A percentile compares a stretch with the other conserved stretches of the same genome.
Evolutionary conservation across 2,329 filamentous ascomycete species (phyloP).

Genomic region (Hymenoscyphus fructigenus): DNA sequence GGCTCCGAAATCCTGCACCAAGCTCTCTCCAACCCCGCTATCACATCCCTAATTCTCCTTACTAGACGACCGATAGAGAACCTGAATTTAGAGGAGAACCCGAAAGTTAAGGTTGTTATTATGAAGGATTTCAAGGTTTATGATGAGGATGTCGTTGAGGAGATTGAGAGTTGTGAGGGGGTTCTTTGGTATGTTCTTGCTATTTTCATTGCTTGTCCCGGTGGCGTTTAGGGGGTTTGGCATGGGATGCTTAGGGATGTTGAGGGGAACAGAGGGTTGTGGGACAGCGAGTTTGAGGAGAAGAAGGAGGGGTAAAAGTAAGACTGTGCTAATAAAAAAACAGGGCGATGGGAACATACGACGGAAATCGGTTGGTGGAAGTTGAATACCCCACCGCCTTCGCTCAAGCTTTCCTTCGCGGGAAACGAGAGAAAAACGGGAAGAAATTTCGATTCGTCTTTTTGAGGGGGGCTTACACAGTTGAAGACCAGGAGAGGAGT

Average conservation of each 20-base stretch:
- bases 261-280: no score
- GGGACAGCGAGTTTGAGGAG: background rate
- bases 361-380: slow-evolving; percentile 14
- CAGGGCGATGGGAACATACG: slow-evolving; percentile 22
- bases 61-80: slow-evolving; percentile 40
- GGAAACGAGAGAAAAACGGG: slow-evolving; percentile 27
- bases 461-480: slow-evolving; percentile 40
- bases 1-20: slow-evolving; percentile 53
- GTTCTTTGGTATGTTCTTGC: slow-evolving; percentile 32
- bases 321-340: slow-evolving; percentile 33
- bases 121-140: slow-evolving; percentile 23
- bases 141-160: slow-evolving; percentile 28
- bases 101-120: slow-evolving; percentile 45
- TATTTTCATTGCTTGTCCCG: no score
- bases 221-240: no score
- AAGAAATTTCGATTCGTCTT: slow-evolving; percentile 46
- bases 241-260: no score
- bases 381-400: slow-evolving; percentile 24
- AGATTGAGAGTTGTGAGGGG: slow-evolving; percentile 20
- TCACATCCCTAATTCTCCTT: slow-evolving; percentile 52
- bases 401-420: slow-evolving; percentile 9
- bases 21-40: slow-evolving; percentile 48
- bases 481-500: slow-evolving; percentile 41
- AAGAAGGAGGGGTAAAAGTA: background rate
- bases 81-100: slow-evolving; percentile 24